phyloP scores from a whole-genome alignment of 257 asterid species.

The Leonotis leonurus region DNA sequence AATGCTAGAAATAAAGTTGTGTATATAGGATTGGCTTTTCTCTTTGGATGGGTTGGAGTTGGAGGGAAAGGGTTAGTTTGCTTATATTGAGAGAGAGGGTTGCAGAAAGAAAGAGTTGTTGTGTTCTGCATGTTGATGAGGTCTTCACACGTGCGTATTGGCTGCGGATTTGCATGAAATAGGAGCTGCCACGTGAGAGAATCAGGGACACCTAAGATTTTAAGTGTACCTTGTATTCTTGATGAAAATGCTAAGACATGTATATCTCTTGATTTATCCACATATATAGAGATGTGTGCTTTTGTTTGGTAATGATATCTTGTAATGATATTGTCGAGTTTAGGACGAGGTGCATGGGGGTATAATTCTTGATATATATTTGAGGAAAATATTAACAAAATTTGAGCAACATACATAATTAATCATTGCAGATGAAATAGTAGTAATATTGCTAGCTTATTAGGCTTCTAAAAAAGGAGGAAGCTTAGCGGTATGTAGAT shows the following conservation, averaged over 20 bases:
- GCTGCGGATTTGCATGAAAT: constrained; percentile 3
- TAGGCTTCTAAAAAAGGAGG: no score
- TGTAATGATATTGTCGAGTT: no score
- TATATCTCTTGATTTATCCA: not conserved
- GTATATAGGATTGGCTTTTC: no score
- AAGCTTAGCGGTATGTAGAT: no score
- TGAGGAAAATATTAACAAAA: no score
- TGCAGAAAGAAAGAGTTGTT: constrained; percentile 10
- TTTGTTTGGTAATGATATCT: not conserved
- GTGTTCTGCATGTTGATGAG: constrained; percentile 40
- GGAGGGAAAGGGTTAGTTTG: not conserved
- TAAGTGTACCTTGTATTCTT: not conserved
- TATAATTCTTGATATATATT: no score
- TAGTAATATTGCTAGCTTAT: no score
- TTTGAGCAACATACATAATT: no score
- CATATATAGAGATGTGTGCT: not conserved
- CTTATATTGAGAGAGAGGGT: constrained; percentile 17
- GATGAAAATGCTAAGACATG: no score
- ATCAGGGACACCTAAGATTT: constrained; percentile 9
- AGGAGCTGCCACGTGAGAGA: constrained; percentile 22
- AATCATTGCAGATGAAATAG: no score
- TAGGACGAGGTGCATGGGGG: no score
- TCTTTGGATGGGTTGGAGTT: not conserved
- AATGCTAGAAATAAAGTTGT: no score
- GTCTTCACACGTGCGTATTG: constrained; percentile 30